Percentiles rank a stretch among this genome's conserved stretches.
These are phyloP conservation scores for Aspergillus saccharolyticus DNA, from an alignment of 495 filamentous ascomycete species.

Conservation along the genomic window DNA sequence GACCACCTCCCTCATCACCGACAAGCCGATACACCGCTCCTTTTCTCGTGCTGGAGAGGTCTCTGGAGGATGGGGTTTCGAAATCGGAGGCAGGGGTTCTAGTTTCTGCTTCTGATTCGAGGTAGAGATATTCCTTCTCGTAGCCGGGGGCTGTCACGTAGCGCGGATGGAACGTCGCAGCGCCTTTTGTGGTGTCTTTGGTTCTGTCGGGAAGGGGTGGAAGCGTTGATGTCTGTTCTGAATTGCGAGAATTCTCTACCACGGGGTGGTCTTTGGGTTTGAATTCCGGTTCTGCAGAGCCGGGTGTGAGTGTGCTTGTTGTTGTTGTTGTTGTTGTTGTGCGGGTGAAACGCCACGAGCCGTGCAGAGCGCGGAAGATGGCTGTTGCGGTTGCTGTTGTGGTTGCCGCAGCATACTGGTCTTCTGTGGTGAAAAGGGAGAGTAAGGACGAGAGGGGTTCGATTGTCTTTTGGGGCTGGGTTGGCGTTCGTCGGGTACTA, in stretches of 20 bases:
- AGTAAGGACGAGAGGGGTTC: conserved; percentile 5
- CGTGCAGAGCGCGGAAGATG: conserved; percentile 69
- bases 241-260: too few relatives aligned
- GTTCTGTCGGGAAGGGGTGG: too few relatives aligned
- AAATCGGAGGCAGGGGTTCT: too few relatives aligned
- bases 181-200: neutral
- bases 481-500: neutral
- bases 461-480: neutral
- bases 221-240: neutral
- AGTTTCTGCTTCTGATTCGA: conserved; percentile 16
- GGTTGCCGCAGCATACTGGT: neutral
- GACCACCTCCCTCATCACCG: neutral
- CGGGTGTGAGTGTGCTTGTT: too few relatives aligned
- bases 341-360: conserved; percentile 58
- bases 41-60: neutral
- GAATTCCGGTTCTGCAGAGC: too few relatives aligned
- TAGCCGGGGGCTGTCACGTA: conserved; percentile 20
- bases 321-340: too few relatives aligned
- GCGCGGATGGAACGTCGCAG: conserved; percentile 52
- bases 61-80: too few relatives aligned
- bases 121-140: conserved; percentile 31
- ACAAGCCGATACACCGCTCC: neutral
- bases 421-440: conserved; percentile 9
- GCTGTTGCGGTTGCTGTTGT: conserved; percentile 32
- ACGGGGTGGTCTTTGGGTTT: too few relatives aligned